Percentiles rank a stretch among this genome's conserved stretches.
Conservation (phyloP, 75 land plant genomes). For the Cryptomeria japonica region DNA sequence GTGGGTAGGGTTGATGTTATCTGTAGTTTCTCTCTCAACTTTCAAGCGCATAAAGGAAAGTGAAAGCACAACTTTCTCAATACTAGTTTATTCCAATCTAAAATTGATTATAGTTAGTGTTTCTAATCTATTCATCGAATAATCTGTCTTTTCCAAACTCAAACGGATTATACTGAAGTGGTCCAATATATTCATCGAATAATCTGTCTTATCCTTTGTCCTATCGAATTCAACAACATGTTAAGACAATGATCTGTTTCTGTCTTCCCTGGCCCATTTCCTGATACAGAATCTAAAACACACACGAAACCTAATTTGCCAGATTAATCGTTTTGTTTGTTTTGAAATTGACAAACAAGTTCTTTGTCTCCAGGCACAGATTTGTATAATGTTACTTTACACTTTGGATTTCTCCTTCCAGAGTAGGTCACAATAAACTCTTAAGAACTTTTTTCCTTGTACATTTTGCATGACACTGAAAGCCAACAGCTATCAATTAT, state of each 20-base stretch:
- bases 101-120: not conserved
- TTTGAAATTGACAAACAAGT: not conserved
- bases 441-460: not conserved
- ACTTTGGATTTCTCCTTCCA: not conserved
- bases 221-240: not conserved
- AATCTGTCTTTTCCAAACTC: not conserved
- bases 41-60: not conserved
- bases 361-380: not conserved
- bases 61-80: not conserved
- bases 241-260: not conserved
- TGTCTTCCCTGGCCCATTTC: not conserved
- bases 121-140: not conserved
- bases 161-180: not conserved
- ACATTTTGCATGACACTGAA: not conserved
- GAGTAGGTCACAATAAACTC: not conserved
- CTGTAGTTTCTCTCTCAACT: not conserved
- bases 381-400: not conserved
- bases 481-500: not conserved
- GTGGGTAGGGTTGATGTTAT: not conserved
- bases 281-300: not conserved
- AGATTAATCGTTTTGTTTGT: not conserved
- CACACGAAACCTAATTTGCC: not conserved
- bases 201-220: conserved; percentile 1
- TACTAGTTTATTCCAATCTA: not conserved
- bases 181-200: not conserved